Conservation (phyloP, 805 yeast genomes). For the Myxozyma sirexii region DNA sequence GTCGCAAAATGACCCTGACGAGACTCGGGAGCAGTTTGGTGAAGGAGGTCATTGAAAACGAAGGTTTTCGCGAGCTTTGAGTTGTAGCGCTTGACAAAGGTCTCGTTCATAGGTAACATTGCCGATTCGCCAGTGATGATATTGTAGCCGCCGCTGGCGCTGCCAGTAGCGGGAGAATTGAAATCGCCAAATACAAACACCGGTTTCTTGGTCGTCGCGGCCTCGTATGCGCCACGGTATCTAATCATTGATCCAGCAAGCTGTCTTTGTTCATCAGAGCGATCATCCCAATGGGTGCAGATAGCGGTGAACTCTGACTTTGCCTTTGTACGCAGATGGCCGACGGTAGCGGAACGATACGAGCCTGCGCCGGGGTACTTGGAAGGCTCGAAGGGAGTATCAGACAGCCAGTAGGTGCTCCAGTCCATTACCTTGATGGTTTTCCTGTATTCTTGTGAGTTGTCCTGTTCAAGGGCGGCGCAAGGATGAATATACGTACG, state of each 20-base stretch:
- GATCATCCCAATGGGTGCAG: constrained; percentile 26
- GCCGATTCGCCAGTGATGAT: constrained; percentile 18
- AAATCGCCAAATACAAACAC: constrained; percentile 18
- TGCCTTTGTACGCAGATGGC: neutral
- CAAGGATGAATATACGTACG: neutral
- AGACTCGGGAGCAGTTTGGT: constrained; percentile 4
- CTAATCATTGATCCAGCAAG: constrained; percentile 18
- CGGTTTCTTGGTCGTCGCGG: constrained; percentile 11
- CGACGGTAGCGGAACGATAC: constrained; percentile 13
- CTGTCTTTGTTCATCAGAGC: constrained; percentile 17
- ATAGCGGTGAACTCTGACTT: constrained; percentile 7
- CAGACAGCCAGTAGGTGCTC: constrained; percentile 18
- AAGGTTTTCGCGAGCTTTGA: no score
- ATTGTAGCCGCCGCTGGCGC: constrained; percentile 10
- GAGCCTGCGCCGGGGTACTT: constrained; percentile 24
- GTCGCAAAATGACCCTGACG: constrained; percentile 14
- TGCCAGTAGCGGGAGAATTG: constrained; percentile 19
- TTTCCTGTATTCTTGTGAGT: neutral
- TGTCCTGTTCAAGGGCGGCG: no score
- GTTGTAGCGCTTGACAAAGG: constrained; percentile 12
- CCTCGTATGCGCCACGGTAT: constrained; percentile 19
- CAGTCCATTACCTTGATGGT: constrained; percentile 2
- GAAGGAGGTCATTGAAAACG: constrained; percentile 8
- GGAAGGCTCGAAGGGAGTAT: constrained; percentile 12
- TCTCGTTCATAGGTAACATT: constrained; percentile 10